phyloP scores from a whole-genome alignment of 768 basidiomycete species.

The Boletus eberwhitei region DNA sequence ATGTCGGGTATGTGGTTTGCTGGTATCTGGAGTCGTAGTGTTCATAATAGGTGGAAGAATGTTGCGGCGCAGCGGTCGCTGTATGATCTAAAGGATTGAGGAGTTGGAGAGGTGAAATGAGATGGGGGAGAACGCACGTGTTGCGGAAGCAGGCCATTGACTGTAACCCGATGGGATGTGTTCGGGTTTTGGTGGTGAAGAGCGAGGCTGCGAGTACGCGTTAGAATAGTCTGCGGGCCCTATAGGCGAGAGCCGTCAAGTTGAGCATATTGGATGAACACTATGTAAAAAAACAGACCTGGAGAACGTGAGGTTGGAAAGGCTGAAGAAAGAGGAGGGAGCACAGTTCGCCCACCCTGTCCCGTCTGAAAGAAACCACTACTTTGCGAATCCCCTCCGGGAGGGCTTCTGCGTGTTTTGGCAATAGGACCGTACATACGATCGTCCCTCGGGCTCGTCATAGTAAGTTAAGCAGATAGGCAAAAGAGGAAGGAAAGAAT shows the following conservation, averaged over 20 bases:
- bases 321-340: constrained; percentile 80
- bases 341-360: constrained; percentile 88
- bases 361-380: constrained; percentile 69
- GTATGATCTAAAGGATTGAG: constrained; percentile 6
- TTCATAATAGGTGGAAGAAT: constrained; percentile 51
- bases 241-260: constrained; percentile 51
- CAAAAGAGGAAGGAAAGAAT: constrained; percentile 49
- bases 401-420: constrained; percentile 62
- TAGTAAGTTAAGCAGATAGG: constrained; percentile 57
- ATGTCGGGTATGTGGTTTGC: constrained; percentile 40
- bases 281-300: constrained; percentile 70
- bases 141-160: constrained; percentile 37
- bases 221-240: constrained; percentile 57
- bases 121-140: constrained; percentile 33
- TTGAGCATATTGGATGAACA: constrained; percentile 57
- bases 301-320: constrained; percentile 89
- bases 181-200: constrained; percentile 59
- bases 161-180: constrained; percentile 49
- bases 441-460: constrained; percentile 71
- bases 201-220: constrained; percentile 62
- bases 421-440: constrained; percentile 63
- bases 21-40: constrained; percentile 51
- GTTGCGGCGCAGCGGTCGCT: constrained; percentile 44
- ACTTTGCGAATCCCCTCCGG: constrained; percentile 58
- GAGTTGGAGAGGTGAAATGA: neutral